Base-by-base conservation (phyloP, 169 alveolate species). In the Babesia ovata region DNA sequence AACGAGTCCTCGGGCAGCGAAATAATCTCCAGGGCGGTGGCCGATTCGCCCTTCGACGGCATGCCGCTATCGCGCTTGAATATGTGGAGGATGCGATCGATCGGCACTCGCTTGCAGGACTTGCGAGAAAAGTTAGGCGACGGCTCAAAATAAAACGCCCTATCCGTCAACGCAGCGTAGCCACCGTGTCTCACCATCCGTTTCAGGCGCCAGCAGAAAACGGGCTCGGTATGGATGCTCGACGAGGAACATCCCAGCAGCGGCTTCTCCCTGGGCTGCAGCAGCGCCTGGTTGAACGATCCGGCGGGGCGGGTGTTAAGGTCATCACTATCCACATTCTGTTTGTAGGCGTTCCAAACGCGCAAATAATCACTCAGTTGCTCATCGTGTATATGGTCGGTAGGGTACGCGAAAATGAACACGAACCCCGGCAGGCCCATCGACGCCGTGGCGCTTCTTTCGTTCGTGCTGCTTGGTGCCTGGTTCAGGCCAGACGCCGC, bases 81-180 rank as follows among this genome's bases (percentile, higher is more conserved):
- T 8, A 92, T 85, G 66, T 86, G 91, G 53, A 91, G 60, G 8
- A 92, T 84, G 29, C 75, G 73, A 45, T 88, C 90, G 12, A 86
- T 53, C 28, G 87, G 76, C 50, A 92, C 87, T 62, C 92, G 85
- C 39, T 92, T 92, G 62, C 79, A 92, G 16, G 89, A 79, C 56
- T 91, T 91, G 63, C 91, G 86, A 13, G 95, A 88, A 70, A 91
- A 92, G 72, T 92, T 92, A 0, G 96, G 96, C 73, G 85, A 71
- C 4, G 93, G 91, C 60, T 92, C 91, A 63, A 92, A 92, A 58
- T 91, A 92, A 29, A 92, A 72, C 36, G 90, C 93, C 26, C 88
- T 79, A 58, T 87, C 86, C 48, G 93, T 86, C 56, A 92, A 63
- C 39, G 91, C 93, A 42, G 87, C 76, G 48, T 90, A 69, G 16